phyloP scores from a whole-genome alignment of 345 rosid species.

The Punica granatum region DNA sequence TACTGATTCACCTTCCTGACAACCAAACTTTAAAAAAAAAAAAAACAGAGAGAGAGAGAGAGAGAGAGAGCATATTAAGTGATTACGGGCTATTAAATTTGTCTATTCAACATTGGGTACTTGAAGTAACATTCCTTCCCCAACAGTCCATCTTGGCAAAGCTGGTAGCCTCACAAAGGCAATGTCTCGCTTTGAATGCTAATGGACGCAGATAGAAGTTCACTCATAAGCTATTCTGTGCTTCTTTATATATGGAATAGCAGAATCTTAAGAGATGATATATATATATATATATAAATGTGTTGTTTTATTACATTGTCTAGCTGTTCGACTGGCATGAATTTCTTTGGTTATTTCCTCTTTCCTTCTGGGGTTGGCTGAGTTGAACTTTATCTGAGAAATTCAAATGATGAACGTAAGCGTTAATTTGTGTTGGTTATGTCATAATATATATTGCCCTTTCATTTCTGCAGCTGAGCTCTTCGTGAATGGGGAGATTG shows the following conservation, averaged over 20 bases:
- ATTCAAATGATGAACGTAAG: background rate
- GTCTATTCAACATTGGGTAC: background rate
- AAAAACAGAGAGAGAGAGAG: background rate
- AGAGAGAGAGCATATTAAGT: background rate
- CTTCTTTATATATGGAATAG: background rate
- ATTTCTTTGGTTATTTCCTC: background rate
- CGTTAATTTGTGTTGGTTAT: background rate
- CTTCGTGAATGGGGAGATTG: constrained; percentile 91
- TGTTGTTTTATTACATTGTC: background rate
- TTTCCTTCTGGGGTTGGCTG: background rate
- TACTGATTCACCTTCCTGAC: background rate
- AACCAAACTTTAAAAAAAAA: background rate
- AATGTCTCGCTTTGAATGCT: constrained; percentile 40
- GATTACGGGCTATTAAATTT: background rate
- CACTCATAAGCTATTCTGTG: background rate
- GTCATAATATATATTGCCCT: background rate
- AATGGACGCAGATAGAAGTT: constrained; percentile 21
- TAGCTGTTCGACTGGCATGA: background rate
- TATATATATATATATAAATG: background rate
- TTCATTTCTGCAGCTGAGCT: constrained; percentile 64
- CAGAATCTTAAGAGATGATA: background rate
- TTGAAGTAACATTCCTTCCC: background rate
- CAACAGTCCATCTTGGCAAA: constrained; percentile 17
- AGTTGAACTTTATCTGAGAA: background rate
- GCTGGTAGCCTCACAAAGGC: constrained; percentile 18